These are phyloP conservation scores for Citrullus colocynthis DNA, from an alignment of 306 rosid genomes.

Conservation along the genomic window DNA sequence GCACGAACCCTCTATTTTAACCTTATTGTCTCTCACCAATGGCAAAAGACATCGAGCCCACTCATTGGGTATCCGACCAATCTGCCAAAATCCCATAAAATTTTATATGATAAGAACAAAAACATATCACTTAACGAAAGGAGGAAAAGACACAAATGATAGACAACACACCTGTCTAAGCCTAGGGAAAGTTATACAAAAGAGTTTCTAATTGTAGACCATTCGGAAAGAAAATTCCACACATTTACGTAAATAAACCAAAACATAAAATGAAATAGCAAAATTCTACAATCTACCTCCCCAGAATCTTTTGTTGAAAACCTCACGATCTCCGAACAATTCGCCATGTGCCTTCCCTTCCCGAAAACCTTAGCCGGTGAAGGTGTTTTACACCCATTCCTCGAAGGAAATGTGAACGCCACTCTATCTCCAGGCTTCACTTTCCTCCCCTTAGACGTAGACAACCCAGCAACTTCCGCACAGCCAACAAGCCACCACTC, in stretches of 20 bases:
- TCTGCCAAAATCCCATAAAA: constrained; percentile 31
- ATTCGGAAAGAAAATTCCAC: neutral
- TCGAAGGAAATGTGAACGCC: constrained; percentile 46
- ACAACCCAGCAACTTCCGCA: constrained; percentile 52
- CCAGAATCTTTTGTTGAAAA: constrained; percentile 56
- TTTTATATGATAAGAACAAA: neutral
- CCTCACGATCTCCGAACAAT: constrained; percentile 76
- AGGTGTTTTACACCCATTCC: constrained; percentile 20
- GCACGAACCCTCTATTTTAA: constrained; percentile 59
- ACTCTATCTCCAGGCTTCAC: constrained; percentile 58
- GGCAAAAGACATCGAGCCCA: constrained; percentile 93
- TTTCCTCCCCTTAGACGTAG: constrained; percentile 76
- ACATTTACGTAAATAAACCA: neutral
- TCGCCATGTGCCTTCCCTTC: constrained; percentile 32
- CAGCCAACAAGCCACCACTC: constrained; percentile 78
- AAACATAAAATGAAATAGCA: neutral
- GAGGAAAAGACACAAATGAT: neutral
- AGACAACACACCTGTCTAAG: constrained; percentile 9
- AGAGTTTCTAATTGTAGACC: neutral
- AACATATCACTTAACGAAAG: neutral
- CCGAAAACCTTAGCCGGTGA: constrained; percentile 56
- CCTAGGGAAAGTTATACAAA: neutral
- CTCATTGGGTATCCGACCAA: constrained; percentile 91
- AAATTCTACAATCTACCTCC: constrained; percentile 39
- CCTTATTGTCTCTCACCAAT: constrained; percentile 62